Evolutionary conservation across 2,329 filamentous ascomycete genomes (phyloP).

Genomic region (Pseudogymnoascus sp.): DNA sequence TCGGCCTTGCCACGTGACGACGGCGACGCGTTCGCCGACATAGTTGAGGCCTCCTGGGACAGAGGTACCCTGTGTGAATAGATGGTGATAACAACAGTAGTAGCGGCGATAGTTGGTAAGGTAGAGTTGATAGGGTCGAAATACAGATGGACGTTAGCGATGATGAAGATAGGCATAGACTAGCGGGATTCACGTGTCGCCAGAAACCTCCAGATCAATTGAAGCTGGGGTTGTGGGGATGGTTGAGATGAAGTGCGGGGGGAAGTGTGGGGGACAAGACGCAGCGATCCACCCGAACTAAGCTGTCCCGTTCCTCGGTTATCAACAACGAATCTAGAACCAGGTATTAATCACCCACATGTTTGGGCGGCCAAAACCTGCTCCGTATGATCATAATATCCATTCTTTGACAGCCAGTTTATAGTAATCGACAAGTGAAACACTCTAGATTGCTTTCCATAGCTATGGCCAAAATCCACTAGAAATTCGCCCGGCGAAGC

Average conservation of each 20-base stretch:
- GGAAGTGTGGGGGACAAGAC: background rate
- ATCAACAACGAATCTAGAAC: background rate
- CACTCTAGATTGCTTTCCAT: background rate
- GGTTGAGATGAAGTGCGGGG: background rate
- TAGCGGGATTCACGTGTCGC: background rate
- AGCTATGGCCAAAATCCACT: background rate
- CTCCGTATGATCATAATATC: background rate
- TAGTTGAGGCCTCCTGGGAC: background rate
- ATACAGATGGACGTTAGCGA: background rate
- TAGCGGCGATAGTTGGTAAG: background rate
- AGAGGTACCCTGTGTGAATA: background rate
- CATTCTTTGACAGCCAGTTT: background rate
- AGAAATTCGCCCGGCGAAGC: background rate
- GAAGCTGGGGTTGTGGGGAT: background rate
- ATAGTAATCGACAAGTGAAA: background rate
- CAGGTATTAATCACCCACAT: background rate
- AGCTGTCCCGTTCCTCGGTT: background rate
- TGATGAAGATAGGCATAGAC: background rate
- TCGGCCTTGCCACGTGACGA: slow-evolving; percentile 7
- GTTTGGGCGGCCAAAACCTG: background rate
- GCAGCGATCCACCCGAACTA: background rate
- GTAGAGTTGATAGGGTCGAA: background rate
- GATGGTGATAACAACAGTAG: background rate
- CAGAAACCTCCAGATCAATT: background rate
- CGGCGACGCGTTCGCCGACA: background rate